Percentiles rank a stretch among this genome's conserved stretches.
Conservation (phyloP, 2,329 filamentous ascomycete genomes). For the Neofusicoccum umdonicola region DNA sequence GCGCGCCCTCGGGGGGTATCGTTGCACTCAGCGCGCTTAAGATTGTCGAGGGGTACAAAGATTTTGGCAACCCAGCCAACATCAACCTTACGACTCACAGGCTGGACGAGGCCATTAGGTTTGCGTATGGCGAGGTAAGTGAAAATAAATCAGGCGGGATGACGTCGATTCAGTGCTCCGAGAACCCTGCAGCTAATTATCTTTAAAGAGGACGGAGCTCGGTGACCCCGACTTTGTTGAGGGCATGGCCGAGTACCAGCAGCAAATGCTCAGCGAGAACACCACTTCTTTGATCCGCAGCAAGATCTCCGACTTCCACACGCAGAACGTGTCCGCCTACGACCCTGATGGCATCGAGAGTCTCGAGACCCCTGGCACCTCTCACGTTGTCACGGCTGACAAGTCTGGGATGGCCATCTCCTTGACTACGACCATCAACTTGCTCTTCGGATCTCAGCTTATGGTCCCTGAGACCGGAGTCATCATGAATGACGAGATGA, state of each 20-base stretch:
- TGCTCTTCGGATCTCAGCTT: conserved; percentile 76
- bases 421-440: conserved; percentile 83
- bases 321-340: conserved; percentile 72
- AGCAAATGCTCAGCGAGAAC: conserved; percentile 60
- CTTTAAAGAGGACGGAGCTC: conserved; percentile 60
- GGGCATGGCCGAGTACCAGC: conserved; percentile 63
- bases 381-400: conserved; percentile 72
- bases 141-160: not conserved
- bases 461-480: conserved; percentile 81
- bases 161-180: too few relatives aligned
- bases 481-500: conserved; percentile 61
- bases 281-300: conserved; percentile 60
- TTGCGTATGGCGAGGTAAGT: conserved; percentile 66
- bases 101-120: conserved; percentile 84
- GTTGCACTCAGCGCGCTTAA: conserved; percentile 77
- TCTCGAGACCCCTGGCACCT: conserved; percentile 70
- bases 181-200: not conserved
- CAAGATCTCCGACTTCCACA: conserved; percentile 70
- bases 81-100: conserved; percentile 74
- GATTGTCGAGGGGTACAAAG: conserved; percentile 72
- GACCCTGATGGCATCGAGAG: conserved; percentile 65
- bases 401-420: conserved; percentile 71
- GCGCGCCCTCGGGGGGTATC: conserved; percentile 74
- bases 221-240: conserved; percentile 77
- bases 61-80: conserved; percentile 57